Evolutionary conservation across 352 stramenopile species (phyloP), one percentile per base, ranked within the genome.

Genomic region (Peronospora farinosa): DNA sequence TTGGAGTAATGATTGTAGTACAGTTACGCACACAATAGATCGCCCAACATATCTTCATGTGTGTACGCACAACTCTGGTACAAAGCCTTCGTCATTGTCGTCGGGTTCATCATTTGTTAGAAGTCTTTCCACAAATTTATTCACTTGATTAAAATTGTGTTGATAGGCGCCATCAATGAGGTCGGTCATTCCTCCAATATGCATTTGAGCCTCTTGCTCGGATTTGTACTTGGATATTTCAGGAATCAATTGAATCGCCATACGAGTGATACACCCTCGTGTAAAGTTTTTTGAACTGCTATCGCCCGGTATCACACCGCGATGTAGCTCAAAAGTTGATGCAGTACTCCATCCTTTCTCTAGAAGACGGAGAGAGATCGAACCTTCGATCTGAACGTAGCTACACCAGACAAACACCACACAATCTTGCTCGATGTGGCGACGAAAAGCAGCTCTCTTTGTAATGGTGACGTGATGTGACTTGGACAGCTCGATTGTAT

Each of bases 381-480:
- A 58, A 15, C 59, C 62, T 1, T 58, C 47, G 13, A 67, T 72
- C 30, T 72, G 42, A 1, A 74, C 51, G 28, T 60, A 47, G 9
- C 50, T 54, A 25, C 38, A 60, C 57, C 65, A 74, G 8, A 74
- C 53, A 13, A 66, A 60, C 3, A 69, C 45, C n/a, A 70, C 45
- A 15, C 57, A 52, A 7, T 63, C 48, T 4, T 56, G 19, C 35
- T 70, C 61, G 11, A 61, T 38, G n/a, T 58, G 51, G 1, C 61
- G 65, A 16, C 51, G 49, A 16, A 74, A 58, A 19, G 48, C 57
- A 7, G 40, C 27, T 21, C 53, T 36, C 11, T 66, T 65, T 7
- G 40, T 68, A 9, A 71, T 5, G 12, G n/a, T 43, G 12, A 61
- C 50, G 4, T 13, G 41, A 32, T 52, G 47, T 7, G 42, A 37